Conservation (phyloP, 2,329 filamentous ascomycete species). For the Clarireedia homoeocarpa region DNA sequence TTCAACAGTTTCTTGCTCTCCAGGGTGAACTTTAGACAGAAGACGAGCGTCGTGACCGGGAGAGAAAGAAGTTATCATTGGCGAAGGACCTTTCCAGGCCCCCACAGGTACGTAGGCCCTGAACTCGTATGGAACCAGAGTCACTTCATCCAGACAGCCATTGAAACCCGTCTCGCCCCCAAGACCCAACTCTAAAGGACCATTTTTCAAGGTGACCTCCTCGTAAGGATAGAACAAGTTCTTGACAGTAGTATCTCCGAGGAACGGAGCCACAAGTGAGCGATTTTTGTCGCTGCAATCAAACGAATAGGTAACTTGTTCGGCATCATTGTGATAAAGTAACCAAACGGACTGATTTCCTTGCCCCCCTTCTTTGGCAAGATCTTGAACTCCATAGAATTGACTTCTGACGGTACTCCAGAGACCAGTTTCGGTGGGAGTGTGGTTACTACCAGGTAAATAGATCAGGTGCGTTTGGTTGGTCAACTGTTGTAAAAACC, state of each 20-base stretch:
- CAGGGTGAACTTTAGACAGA: constrained; percentile 37
- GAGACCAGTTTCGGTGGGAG: constrained; percentile 48
- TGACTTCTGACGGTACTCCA: constrained; percentile 50
- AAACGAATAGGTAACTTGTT: constrained; percentile 45
- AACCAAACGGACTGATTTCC: constrained; percentile 41
- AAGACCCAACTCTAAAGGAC: constrained; percentile 38
- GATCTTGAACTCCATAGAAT: constrained; percentile 44
- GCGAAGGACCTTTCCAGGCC: constrained; percentile 42
- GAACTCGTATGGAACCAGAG: constrained; percentile 45
- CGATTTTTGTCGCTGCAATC: constrained; percentile 40
- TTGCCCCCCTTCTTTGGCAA: constrained; percentile 35
- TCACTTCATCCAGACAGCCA: constrained; percentile 50
- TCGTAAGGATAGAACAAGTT: constrained; percentile 58
- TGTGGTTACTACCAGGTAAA: constrained; percentile 44
- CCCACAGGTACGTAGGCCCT: constrained; percentile 48
- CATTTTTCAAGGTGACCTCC: constrained; percentile 41
- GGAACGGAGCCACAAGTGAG: constrained; percentile 48
- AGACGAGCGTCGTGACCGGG: constrained; percentile 55
- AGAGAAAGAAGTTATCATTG: constrained; percentile 46
- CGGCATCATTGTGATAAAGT: constrained; percentile 42
- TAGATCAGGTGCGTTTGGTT: constrained; percentile 45
- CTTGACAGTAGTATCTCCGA: constrained; percentile 45
- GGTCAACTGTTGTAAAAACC: constrained; percentile 45
- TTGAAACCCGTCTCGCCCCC: constrained; percentile 40
- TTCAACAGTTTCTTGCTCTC: constrained; percentile 36